phyloP scores from a whole-genome alignment of 2,329 filamentous ascomycete genomes.

The Podosphaera aphanis region DNA sequence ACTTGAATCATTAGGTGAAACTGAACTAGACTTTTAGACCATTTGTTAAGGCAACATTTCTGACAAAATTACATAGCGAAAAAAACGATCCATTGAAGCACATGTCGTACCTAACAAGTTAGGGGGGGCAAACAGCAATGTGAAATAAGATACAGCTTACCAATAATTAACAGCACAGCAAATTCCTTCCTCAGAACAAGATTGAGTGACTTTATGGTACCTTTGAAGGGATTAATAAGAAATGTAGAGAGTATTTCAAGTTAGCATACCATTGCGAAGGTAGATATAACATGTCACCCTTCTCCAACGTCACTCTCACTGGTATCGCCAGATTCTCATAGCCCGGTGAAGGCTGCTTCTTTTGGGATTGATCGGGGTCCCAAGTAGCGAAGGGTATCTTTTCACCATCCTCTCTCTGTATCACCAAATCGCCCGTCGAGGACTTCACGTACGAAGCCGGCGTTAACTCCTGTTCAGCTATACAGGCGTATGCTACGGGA shows the following conservation, averaged over 20 bases:
- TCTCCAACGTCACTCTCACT: constrained; percentile 41
- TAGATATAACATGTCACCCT: constrained; percentile 63
- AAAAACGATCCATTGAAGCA: constrained; percentile 49
- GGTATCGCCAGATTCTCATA: constrained; percentile 38
- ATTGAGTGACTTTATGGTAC: constrained; percentile 65
- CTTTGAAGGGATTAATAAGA: constrained; percentile 15
- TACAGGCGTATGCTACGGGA: constrained; percentile 43
- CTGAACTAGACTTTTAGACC: too few species aligned
- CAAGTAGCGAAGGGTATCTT: constrained; percentile 46
- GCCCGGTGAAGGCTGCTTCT: constrained; percentile 20
- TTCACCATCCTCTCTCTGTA: constrained; percentile 14
- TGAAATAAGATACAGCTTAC: constrained; percentile 19
- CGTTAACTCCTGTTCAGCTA: constrained; percentile 35
- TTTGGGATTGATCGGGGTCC: constrained; percentile 34
- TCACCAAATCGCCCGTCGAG: constrained; percentile 3
- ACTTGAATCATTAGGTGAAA: too few species aligned
- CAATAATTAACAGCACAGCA: constrained; percentile 69
- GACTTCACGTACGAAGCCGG: constrained; percentile 31
- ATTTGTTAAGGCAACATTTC: constrained; percentile 8
- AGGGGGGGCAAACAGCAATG: neutral
- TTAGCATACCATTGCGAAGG: constrained; percentile 48
- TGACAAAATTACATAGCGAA: constrained; percentile 19
- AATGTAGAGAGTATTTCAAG: neutral
- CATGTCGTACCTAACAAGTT: constrained; percentile 45
- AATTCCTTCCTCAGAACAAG: constrained; percentile 41